Evolutionary conservation across 2,329 filamentous ascomycete species (phyloP).

Genomic region (Alternaria triticimaculans): DNA sequence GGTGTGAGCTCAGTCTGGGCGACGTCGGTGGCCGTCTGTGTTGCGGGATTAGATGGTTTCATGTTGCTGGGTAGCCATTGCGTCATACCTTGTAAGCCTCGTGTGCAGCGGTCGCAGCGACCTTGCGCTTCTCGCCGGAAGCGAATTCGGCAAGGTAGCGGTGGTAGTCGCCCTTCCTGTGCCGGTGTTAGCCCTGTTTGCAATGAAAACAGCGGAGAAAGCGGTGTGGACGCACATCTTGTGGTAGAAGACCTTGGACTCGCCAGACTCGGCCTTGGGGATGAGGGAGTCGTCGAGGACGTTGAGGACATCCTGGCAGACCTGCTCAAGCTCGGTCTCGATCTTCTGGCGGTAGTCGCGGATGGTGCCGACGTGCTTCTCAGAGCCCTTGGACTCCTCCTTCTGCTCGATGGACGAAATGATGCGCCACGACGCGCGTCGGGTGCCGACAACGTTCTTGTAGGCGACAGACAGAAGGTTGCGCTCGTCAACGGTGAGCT

Average conservation of each 20-base stretch:
- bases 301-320: slow-evolving; percentile 97
- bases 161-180: slow-evolving; percentile 96
- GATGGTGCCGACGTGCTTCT: slow-evolving; percentile 93
- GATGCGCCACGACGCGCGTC: slow-evolving; percentile 98
- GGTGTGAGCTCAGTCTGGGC: slow-evolving; percentile 97
- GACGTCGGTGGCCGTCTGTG: slow-evolving; percentile 92
- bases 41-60: slow-evolving; percentile 27
- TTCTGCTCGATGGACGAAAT: slow-evolving; percentile 99
- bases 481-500: slow-evolving; percentile 73
- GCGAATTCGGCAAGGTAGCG: slow-evolving; percentile 94
- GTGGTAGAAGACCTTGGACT: slow-evolving; percentile 99
- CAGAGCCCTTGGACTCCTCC: slow-evolving; percentile 98
- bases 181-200: slow-evolving; percentile 22
- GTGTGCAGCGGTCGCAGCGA: slow-evolving; percentile 82
- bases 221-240: slow-evolving; percentile 79
- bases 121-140: slow-evolving; percentile 89
- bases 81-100: slow-evolving; percentile 93
- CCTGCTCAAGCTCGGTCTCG: slow-evolving; percentile 94
- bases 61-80: slow-evolving; percentile 26
- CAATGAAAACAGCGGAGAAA: background rate
- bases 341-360: slow-evolving; percentile 99
- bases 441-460: slow-evolving; percentile 99
- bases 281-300: slow-evolving; percentile 93
- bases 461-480: slow-evolving; percentile 98
- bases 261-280: slow-evolving; percentile 92